These are phyloP conservation scores for Sungouiozyma ichnusensis DNA, from an alignment of 805 yeast species.

Conservation along the genomic window DNA sequence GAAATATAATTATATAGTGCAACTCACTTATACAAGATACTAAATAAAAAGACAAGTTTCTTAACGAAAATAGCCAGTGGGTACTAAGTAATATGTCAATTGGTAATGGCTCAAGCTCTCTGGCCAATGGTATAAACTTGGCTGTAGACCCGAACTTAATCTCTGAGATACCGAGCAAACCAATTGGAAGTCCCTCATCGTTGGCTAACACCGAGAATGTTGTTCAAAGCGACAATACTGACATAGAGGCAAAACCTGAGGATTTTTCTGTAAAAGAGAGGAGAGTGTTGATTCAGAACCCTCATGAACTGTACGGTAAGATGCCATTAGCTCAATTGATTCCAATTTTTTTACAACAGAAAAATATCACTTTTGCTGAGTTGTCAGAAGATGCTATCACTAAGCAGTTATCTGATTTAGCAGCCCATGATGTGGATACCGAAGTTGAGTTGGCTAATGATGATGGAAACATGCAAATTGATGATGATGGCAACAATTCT, in stretches of 20 bases:
- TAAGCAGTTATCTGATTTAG: not conserved
- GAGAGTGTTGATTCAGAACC: conserved; percentile 17
- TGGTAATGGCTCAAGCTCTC: not conserved
- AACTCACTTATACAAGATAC: no score
- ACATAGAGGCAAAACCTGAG: not conserved
- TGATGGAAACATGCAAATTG: not conserved
- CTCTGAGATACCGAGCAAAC: conserved; percentile 9
- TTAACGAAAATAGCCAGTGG: no score
- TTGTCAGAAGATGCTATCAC: conserved; percentile 5
- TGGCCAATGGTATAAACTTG: conserved; percentile 16
- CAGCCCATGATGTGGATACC: not conserved
- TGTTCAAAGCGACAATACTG: not conserved
- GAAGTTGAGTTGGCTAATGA: not conserved
- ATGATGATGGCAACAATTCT: not conserved
- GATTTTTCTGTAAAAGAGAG: conserved; percentile 1
- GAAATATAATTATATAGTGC: no score
- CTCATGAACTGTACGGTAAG: conserved; percentile 25
- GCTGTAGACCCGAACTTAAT: conserved; percentile 29
- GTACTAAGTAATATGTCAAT: not conserved
- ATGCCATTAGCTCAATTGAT: conserved; percentile 45
- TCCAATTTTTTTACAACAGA: conserved; percentile 40
- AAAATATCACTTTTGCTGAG: conserved; percentile 7
- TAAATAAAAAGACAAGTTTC: no score
- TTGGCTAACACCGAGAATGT: not conserved
- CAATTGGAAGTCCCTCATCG: not conserved